Base-by-base conservation (phyloP, 73 alveolate species). In the Vitrella brassicaformis region DNA sequence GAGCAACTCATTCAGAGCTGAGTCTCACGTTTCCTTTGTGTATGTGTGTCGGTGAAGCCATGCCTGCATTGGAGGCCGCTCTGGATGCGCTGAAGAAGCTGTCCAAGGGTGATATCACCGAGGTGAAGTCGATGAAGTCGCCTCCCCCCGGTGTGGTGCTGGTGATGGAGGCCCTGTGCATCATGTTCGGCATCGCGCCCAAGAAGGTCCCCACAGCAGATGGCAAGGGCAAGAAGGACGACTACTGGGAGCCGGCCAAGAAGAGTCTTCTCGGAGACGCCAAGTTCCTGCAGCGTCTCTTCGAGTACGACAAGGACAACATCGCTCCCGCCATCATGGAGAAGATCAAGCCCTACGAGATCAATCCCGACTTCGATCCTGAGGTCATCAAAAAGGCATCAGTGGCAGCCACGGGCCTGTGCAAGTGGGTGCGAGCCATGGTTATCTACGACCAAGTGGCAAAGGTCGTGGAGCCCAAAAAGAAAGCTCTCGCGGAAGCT, bases 391-490 rank as follows among this genome's bases (percentile, higher is more conserved):
- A 81, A 39, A 78, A 82, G 66, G 98, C 96, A 31, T 88, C 96
- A 1, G 74, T 86, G 32, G 98, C 98, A 1, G 88, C 96, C 64
- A 88, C 85, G 71, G 95, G 94, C 31, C 85, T 92, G 67, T 86
- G 90, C 85, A 83, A 81, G 67, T 92, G 98, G 98, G 94, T 90
- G 27, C 88, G 84, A 25, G 96, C 96, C 47, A 90, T 92, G 96
- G 84, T 90, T 46, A 86, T 75, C 39, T 90, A 77, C 81, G 87
- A 88, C 77, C 71, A 91, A 70, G 97, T 92, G 26, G 86, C 94
- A 88, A 87, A 93, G 80, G 93, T 90, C 66, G 97, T 97, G 47
- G 95, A 90, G 80, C 99, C 99, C 25, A 96, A 95, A 87, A 90
- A 92, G 87, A 86, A 86, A 31, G 90, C 96, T 83, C 90, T 94